Conservation (phyloP, 192 early-diverging fungal species). For the Backusella mclennaniae region DNA sequence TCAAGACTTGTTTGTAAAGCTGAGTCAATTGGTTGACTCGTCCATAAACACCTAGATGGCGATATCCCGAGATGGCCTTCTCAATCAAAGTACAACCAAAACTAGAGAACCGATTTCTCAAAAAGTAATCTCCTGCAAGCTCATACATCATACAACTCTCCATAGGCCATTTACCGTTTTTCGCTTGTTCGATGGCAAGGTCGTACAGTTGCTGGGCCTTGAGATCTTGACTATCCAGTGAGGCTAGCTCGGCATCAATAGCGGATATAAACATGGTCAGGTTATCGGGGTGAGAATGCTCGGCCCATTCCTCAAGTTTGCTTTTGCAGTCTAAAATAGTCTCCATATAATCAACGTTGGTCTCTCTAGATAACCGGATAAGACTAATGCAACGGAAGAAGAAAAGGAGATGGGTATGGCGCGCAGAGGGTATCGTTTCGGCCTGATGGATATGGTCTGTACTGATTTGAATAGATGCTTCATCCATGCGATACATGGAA, state of each 20-base stretch:
- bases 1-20: background rate
- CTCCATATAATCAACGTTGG: background rate
- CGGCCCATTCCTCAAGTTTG: conserved; percentile 20
- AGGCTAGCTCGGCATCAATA: conserved; percentile 31
- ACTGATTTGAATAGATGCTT: conserved; percentile 21
- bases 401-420: conserved; percentile 24
- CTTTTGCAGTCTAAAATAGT: background rate
- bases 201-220: conserved; percentile 20
- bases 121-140: conserved; percentile 27
- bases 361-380: conserved; percentile 4
- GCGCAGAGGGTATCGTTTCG: conserved; percentile 17
- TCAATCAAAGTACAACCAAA: conserved; percentile 21
- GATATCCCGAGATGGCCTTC: conserved; percentile 19
- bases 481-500: conserved; percentile 18
- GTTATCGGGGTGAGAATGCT: conserved; percentile 21
- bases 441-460: conserved; percentile 1
- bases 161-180: conserved; percentile 19
- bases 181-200: conserved; percentile 22
- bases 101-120: conserved; percentile 12
- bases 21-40: conserved; percentile 20
- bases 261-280: conserved; percentile 12
- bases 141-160: conserved; percentile 29
- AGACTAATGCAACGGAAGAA: conserved; percentile 25
- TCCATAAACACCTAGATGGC: conserved; percentile 24
- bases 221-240: background rate